phyloP scores from a whole-genome alignment of 1,284 basidiomycete genomes.

The Cryptococcus floricola region DNA sequence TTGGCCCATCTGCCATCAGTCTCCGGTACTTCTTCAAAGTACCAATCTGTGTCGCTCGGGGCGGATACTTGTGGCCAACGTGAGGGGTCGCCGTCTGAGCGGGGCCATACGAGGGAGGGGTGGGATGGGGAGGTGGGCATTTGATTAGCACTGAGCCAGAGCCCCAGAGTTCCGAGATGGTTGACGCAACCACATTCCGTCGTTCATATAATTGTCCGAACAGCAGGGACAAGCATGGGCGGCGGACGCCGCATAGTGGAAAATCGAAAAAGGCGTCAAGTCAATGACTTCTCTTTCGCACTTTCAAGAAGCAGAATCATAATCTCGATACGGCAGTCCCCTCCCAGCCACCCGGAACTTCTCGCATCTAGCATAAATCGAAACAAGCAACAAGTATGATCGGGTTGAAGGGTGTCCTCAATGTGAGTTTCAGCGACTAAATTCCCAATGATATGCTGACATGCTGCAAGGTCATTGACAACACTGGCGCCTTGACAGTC shows the following conservation, averaged over 20 bases:
- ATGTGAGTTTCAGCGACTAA: constrained; percentile 54
- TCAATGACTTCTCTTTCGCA: background rate
- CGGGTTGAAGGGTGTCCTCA: constrained; percentile 84
- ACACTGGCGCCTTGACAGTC: constrained; percentile 92
- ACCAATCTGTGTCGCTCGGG: constrained; percentile 1
- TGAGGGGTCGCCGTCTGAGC: constrained; percentile 19
- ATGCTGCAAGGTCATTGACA: constrained; percentile 78
- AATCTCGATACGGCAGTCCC: background rate
- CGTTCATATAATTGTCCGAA: background rate
- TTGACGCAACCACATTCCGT: background rate
- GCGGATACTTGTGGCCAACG: constrained; percentile 16
- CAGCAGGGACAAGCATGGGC: background rate
- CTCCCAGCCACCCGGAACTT: background rate
- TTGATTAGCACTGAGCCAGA: background rate
- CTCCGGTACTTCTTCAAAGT: constrained; percentile 11
- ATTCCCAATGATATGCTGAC: background rate
- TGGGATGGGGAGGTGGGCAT: constrained; percentile 7
- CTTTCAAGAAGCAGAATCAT: background rate
- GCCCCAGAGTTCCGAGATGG: background rate
- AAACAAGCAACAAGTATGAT: constrained; percentile 60
- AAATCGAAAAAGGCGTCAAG: background rate
- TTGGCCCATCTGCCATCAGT: constrained; percentile 20
- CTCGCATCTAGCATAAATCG: background rate
- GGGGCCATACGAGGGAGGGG: constrained; percentile 20
- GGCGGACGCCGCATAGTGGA: background rate